Base-by-base conservation (phyloP, 805 yeast species). In the Ogataea methanolica region DNA sequence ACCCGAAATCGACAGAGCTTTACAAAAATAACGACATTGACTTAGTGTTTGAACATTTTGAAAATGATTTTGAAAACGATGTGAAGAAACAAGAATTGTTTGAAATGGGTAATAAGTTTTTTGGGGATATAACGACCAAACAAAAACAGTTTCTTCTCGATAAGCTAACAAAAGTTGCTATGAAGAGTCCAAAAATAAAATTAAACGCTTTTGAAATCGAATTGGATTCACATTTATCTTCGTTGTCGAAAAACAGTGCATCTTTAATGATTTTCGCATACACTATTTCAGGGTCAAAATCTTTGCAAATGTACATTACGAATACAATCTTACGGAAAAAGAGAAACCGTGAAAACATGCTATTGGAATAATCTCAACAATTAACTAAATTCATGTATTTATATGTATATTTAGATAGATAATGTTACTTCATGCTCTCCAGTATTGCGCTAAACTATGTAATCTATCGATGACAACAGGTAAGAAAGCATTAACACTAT, bases 381-480 rank as follows among this genome's bases (percentile, higher is more conserved):
- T 31, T 29, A 26, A 26, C 9, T 26, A 9, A 9, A 26, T 26
- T 26, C 31, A 26, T 26, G 31, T 6, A 26, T 26, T 11, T 6
- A 26, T 11, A n/a, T 33, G 31, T 36, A 46, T 33, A 41, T n/a
- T 26, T 23, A 23, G n/a, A 33, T 9, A 19, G n/a, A 31, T 21
- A 36, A 26, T 36, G 14, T 14, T 9, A 39, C 26, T 36, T 55
- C 43, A 92, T 0, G 97, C 90, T 51, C 99, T 72, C 99, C 99
- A 95, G 62, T 94, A 94, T 62, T 94, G 99, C 0, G 99, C 97
- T 62, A 94, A 75, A 67, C 92, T 89, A 65, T 94, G 99, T 44
- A 94, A 70, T 53, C 97, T 80, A 61, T 94, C 99, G 46, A 94
- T 94, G 16, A 95, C 96, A 61, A 91, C 91, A 0, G 99, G 98